Base-by-base conservation (phyloP, 2,329 filamentous ascomycete genomes). In the Anisogramma anomala region DNA sequence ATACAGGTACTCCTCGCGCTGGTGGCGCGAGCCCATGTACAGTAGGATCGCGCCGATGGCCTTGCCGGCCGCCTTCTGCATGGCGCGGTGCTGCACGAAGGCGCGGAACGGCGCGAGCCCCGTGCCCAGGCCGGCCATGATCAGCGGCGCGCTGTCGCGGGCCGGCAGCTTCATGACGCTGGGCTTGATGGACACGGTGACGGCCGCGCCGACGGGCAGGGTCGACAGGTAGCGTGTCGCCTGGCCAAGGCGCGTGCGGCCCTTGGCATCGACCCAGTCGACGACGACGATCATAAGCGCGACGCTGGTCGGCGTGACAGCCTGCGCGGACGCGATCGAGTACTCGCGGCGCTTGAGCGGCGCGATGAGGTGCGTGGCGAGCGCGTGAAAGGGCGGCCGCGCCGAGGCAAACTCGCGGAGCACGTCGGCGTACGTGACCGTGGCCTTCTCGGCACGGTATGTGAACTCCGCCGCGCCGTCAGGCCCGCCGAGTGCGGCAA, bases 71-170 rank as follows among this genome's bases (percentile, higher is more conserved):
- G 86, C 81, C 69, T 94, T 94, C 61, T 98, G 89, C 77, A 93
- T 87, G 36, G 91, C 91, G 43, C 91, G 89, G 68, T 98, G 91
- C 67, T 98, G 91, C 34, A 96, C 83, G 58, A 98, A 98, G 46
- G 91, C 91, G 50, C 91, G 86, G 85, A 98, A 98, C n/a, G 91
- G 91, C 1, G 91, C 91, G 17, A 98, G 80, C 58, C 91, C 91
- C 0, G 91, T 98, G 49, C 91, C 91, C n/a, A 96, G 82, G 61
- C 91, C 91, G 8, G 91, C 91, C 89, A 98, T 95, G 71, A 98
- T 95, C 58, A 98, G 79, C 30, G 91, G 91, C 35, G 89, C 85
- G 27, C 85, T 91, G 52, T 88, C 81, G 59, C 79, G 82, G 47
- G 74, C 66, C 4, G 91, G 91, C n/a, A 98, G 75, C 68, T 96